Conservation (phyloP, 1,284 basidiomycete species). For the Rhodotorula mucilaginosa region DNA sequence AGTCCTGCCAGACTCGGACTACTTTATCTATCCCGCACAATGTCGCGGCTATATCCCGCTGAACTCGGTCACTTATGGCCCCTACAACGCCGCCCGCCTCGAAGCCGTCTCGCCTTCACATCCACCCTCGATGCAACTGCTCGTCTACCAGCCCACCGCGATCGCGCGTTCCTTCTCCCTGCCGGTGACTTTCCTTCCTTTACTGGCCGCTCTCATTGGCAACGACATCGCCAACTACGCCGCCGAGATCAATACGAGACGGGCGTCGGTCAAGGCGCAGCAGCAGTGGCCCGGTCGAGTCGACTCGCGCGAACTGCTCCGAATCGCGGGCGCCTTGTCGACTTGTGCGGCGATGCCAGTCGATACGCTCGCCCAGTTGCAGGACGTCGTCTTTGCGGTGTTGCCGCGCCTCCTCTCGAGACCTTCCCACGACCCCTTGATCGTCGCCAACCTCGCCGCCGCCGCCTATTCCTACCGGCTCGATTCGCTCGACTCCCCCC, state of each 20-base stretch:
- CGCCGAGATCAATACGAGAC: slow-evolving; percentile 43
- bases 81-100: slow-evolving; percentile 8
- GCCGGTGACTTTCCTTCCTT: slow-evolving; percentile 69
- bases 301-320: slow-evolving; percentile 12
- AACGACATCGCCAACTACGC: slow-evolving; percentile 69
- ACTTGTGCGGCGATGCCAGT: slow-evolving; percentile 5
- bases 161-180: slow-evolving; percentile 68
- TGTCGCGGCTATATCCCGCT: slow-evolving; percentile 43
- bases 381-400: slow-evolving; percentile 17
- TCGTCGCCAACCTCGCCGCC: slow-evolving; percentile 15
- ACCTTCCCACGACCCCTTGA: slow-evolving; percentile 10
- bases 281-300: slow-evolving; percentile 15
- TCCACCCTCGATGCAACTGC: slow-evolving; percentile 50
- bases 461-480: slow-evolving; percentile 29
- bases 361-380: slow-evolving; percentile 14
- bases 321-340: slow-evolving; percentile 15
- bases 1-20: slow-evolving; percentile 27
- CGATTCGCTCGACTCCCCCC: slow-evolving; percentile 10
- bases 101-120: slow-evolving; percentile 4
- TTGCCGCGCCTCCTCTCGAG: neutral
- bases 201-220: slow-evolving; percentile 79
- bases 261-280: slow-evolving; percentile 6
- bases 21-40: slow-evolving; percentile 33
- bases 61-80: slow-evolving; percentile 48
- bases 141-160: slow-evolving; percentile 62